Conservation (phyloP, 2,329 filamentous ascomycete species). For the Botryotinia calthae region DNA sequence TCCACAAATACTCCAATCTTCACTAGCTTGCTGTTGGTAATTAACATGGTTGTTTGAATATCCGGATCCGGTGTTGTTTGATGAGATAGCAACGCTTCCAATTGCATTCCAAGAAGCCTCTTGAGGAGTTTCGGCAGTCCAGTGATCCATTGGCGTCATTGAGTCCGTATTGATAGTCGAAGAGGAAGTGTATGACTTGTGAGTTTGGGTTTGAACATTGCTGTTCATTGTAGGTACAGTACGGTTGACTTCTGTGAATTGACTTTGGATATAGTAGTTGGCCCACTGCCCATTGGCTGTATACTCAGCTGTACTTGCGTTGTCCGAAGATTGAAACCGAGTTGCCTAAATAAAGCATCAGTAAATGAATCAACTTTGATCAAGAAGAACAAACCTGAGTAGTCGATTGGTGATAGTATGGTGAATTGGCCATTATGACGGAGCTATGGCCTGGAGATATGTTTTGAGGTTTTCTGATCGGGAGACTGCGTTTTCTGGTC, state of each 20-base stretch:
- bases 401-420: neutral
- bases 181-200: neutral
- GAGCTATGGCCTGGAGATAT: neutral
- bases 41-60: neutral
- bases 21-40: neutral
- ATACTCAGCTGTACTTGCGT: too few relatives aligned
- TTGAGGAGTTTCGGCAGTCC: neutral
- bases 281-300: neutral
- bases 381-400: neutral
- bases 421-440: neutral
- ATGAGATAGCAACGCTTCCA: neutral
- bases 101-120: slow-evolving; percentile 7
- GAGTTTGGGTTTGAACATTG: neutral
- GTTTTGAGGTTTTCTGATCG: neutral
- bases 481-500: neutral
- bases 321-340: neutral
- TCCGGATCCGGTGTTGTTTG: too few relatives aligned
- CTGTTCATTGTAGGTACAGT: too few relatives aligned
- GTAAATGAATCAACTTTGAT: neutral
- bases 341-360: neutral
- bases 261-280: neutral
- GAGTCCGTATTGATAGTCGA: too few relatives aligned
- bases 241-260: neutral
- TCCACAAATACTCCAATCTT: slow-evolving; percentile 8
- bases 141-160: slow-evolving; percentile 6